A percentile compares a stretch with the other conserved stretches of the same genome.
Evolutionary conservation across 305 asterid genomes (phyloP).

Genomic region (Salvia sclarea): DNA sequence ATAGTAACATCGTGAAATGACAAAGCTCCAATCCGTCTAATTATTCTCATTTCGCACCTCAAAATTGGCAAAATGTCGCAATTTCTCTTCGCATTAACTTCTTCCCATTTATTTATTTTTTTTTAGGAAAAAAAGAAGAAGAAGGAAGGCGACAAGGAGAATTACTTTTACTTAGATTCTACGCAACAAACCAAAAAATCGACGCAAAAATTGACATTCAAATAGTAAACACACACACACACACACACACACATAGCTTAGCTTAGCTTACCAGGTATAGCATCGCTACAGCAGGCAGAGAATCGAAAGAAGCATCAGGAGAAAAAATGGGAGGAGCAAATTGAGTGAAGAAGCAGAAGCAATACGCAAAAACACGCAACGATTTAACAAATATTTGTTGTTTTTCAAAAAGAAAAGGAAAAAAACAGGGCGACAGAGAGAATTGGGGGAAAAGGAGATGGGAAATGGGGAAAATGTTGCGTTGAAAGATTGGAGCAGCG

Average conservation of each 20-base stretch:
- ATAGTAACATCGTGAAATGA: slow-evolving; percentile 1
- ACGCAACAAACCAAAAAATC: slow-evolving; percentile 41
- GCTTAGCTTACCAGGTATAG: neutral
- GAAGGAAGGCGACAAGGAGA: slow-evolving; percentile 31
- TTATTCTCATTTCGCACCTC: slow-evolving; percentile 9
- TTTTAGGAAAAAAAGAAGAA: no score
- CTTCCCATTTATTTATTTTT: no score
- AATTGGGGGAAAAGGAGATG: slow-evolving; percentile 16
- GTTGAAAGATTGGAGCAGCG: slow-evolving; percentile 37
- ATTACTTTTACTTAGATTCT: slow-evolving; percentile 46
- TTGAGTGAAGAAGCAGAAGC: slow-evolving; percentile 28
- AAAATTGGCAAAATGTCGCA: slow-evolving; percentile 28
- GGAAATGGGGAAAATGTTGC: slow-evolving; percentile 9
- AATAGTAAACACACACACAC: slow-evolving; percentile 11
- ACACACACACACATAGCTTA: no score
- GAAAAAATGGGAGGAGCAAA: slow-evolving; percentile 3
- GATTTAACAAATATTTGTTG: slow-evolving; percentile 16
- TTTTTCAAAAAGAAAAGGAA: no score
- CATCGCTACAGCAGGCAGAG: neutral
- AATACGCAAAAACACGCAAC: slow-evolving; percentile 25
- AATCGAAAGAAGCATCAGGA: slow-evolving; percentile 22
- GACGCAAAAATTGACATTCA: slow-evolving; percentile 16
- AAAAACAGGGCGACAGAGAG: neutral
- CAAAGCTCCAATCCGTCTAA: slow-evolving; percentile 23
- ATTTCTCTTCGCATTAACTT: slow-evolving; percentile 26